These are phyloP conservation scores for Microdochium bolleyi DNA, from an alignment of 2,329 filamentous ascomycete genomes.

Conservation along the genomic window DNA sequence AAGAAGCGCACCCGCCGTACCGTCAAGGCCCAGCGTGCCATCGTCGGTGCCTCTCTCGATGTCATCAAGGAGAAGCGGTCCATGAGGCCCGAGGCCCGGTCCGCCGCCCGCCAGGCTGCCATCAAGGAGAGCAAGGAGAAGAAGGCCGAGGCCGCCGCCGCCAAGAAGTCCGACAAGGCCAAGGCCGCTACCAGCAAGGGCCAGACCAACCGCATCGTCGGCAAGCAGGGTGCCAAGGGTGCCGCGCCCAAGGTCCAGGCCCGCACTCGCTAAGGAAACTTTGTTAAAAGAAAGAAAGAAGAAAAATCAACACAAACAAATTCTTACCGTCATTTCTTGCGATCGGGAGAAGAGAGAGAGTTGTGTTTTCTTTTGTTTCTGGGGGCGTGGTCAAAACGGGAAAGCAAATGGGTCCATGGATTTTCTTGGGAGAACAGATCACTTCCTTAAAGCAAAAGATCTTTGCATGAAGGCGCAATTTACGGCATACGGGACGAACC, in stretches of 20 bases:
- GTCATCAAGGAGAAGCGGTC: slow-evolving; percentile 99
- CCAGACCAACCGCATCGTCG: slow-evolving; percentile 70
- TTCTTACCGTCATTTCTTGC: background rate
- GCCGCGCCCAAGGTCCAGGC: slow-evolving; percentile 76
- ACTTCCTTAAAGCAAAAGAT: background rate
- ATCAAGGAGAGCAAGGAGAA: slow-evolving; percentile 99
- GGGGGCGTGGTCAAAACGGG: background rate
- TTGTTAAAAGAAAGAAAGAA: background rate
- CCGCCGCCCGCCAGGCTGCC: slow-evolving; percentile 79
- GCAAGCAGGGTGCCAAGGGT: slow-evolving; percentile 97
- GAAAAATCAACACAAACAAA: background rate
- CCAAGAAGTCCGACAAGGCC: slow-evolving; percentile 99
- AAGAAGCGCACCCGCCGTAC: slow-evolving; percentile 99
- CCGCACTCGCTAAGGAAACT: slow-evolving; percentile 66
- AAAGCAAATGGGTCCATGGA: background rate
- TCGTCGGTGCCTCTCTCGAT: slow-evolving; percentile 98
- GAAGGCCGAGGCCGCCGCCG: slow-evolving; percentile 78
- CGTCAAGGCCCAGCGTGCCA: slow-evolving; percentile 97
- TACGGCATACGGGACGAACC: background rate
- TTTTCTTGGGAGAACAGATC: background rate
- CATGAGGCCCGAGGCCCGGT: slow-evolving; percentile 91
- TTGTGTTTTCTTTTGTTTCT: background rate
- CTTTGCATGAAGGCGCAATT: background rate
- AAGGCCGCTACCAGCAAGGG: slow-evolving; percentile 76
- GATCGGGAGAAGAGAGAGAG: background rate